A percentile compares a stretch with the other conserved stretches of the same genome.
These are phyloP conservation scores for Geranium brycei DNA, from an alignment of 345 rosid genomes.

Conservation along the genomic window DNA sequence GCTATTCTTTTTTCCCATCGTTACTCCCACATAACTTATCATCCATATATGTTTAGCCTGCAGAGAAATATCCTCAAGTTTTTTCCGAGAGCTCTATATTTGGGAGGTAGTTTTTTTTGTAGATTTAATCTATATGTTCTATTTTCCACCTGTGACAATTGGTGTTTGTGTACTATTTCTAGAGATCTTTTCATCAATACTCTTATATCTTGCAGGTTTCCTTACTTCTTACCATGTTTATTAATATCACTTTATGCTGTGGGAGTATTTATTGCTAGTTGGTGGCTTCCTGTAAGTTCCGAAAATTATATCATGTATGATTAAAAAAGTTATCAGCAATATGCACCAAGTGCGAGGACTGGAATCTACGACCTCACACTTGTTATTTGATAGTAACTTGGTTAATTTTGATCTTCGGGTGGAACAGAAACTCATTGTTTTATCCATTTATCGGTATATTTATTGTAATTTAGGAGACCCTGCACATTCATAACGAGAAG, in stretches of 20 bases:
- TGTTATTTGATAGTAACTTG: background rate
- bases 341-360: too few species aligned
- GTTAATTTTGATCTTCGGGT: background rate
- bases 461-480: constrained; percentile 31
- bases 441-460: background rate
- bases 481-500: constrained; percentile 28
- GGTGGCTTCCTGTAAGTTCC: constrained; percentile 32
- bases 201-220: constrained; percentile 23
- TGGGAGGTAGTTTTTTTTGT: constrained; percentile 18
- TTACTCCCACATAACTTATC: background rate
- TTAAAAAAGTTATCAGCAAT: too few species aligned
- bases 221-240: constrained; percentile 34
- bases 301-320: background rate
- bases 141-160: background rate
- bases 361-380: too few species aligned
- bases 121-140: too few species aligned
- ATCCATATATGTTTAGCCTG: constrained; percentile 14
- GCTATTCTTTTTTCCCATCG: background rate
- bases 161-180: background rate
- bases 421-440: background rate
- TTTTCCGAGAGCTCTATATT: constrained; percentile 24
- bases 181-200: background rate
- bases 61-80: constrained; percentile 21
- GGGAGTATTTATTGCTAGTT: constrained; percentile 24
- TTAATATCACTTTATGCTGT: constrained; percentile 21